phyloP scores from a whole-genome alignment of 192 early-diverging fungal genomes.

The Gryganskiella cystojenkinii region DNA sequence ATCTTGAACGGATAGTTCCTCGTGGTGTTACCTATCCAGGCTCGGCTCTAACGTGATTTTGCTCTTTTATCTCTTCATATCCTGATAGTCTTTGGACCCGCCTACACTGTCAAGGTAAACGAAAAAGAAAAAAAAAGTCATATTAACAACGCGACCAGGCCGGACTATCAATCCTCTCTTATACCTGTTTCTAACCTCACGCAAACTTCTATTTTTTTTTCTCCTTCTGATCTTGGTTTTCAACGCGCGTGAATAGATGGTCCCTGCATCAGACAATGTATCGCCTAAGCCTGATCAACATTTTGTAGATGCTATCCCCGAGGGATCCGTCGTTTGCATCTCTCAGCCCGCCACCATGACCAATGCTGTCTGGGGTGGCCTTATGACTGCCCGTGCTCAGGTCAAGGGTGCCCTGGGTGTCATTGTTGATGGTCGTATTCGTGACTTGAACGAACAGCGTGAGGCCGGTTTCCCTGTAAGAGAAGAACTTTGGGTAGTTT shows the following conservation, averaged over 20 bases:
- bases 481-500: background rate
- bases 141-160: too few species aligned
- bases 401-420: slow-evolving; percentile 59
- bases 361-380: slow-evolving; percentile 70
- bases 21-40: too few species aligned
- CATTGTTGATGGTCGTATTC: slow-evolving; percentile 63
- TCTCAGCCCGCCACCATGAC: slow-evolving; percentile 62
- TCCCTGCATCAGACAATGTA: slow-evolving; percentile 48
- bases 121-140: too few species aligned
- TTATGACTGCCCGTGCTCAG: slow-evolving; percentile 66
- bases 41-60: background rate
- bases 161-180: background rate
- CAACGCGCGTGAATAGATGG: slow-evolving; percentile 46
- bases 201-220: background rate
- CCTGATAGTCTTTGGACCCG: slow-evolving; percentile 60
- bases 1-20: too few species aligned
- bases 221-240: slow-evolving; percentile 5
- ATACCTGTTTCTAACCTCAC: background rate
- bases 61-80: background rate
- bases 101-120: slow-evolving; percentile 68
- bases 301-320: slow-evolving; percentile 61
- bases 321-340: slow-evolving; percentile 60
- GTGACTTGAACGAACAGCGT: slow-evolving; percentile 67
- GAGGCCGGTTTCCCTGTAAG: slow-evolving; percentile 58
- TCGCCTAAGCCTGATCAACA: slow-evolving; percentile 54